Evolutionary conservation across 345 rosid species (phyloP), one percentile per base, ranked within the genome.

Genomic region (Salix suchowensis): DNA sequence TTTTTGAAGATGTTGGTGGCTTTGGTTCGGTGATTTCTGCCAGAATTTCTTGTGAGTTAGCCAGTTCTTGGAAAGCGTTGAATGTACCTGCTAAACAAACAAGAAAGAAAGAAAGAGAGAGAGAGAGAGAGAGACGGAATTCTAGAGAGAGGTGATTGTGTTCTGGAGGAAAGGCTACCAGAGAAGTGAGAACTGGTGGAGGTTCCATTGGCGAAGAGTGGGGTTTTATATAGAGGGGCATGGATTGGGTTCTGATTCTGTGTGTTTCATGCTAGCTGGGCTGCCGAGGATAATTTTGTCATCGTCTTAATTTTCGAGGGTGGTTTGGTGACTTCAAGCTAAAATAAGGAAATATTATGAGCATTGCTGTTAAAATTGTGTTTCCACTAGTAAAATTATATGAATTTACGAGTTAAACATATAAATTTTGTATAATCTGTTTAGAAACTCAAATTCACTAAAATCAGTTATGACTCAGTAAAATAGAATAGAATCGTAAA

Each of bases 21-120:
- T 28, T 46, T 24, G 70, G 64, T 55, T 84, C 88, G 50, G 61
- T 61, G 32, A 79, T 83, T 64, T 86, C 91, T 85, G 88, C 94
- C 90, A 84, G 93, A 78, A 76, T 77, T 86, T 81, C 87, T 72
- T 80, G 83, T 8, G 85, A 40, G 87, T 82, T 79, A 83, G 94
- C 99, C 98, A 95, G 98, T 84, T 89, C 95, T 79, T 76, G 88
- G 70, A 44, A 12, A 73, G 26, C 75, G 64, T 42, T 5, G 62
- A n/a, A 5, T 1, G 24, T 34, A 16, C 23, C 71, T 23, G 23
- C 2, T 64, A 26, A 5, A 18, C 26, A 78, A 34, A 54, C 1
- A 37, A 52, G 18, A 64, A 32, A 24, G 1, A 18, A 6, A 64
- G 4, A 71, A 61, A 32, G 6, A 14, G 30, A 26, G 1, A 26